Evolutionary conservation across 2,329 filamentous ascomycete species (phyloP).

Genomic region (Colletotrichum coccodes): DNA sequence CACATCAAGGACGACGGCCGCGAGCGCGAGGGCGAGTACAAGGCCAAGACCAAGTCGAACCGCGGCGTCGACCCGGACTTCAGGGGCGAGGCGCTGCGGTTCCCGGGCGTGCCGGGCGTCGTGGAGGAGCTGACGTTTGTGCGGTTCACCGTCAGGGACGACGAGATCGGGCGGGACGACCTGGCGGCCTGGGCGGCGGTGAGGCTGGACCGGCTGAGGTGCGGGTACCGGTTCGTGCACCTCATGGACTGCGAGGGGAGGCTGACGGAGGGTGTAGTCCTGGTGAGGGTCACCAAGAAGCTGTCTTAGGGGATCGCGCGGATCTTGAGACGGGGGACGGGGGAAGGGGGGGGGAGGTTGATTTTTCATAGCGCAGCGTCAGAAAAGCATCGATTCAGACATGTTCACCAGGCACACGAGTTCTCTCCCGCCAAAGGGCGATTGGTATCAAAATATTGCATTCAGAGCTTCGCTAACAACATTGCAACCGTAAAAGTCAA

Average conservation of each 20-base stretch:
- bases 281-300: conserved; percentile 79
- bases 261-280: conserved; percentile 72
- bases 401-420: not conserved
- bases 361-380: not conserved
- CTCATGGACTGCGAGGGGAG: conserved; percentile 76
- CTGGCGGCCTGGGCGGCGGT: conserved; percentile 91
- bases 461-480: not conserved
- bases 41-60: conserved; percentile 67
- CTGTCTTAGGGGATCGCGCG: conserved; percentile 38
- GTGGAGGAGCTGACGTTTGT: conserved; percentile 79
- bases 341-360: too few species aligned
- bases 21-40: conserved; percentile 58
- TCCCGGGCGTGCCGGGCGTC: conserved; percentile 64
- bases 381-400: not conserved
- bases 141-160: conserved; percentile 87
- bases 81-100: conserved; percentile 64
- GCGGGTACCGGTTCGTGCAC: conserved; percentile 82
- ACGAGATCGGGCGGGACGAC: conserved; percentile 81
- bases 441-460: not conserved
- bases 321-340: too few species aligned
- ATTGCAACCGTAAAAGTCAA: not conserved
- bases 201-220: conserved; percentile 80
- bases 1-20: conserved; percentile 50
- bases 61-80: conserved; percentile 73
- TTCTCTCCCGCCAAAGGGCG: too few species aligned